Base-by-base conservation (phyloP, 495 filamentous ascomycete genomes). In the Penicillium longicatenatum region DNA sequence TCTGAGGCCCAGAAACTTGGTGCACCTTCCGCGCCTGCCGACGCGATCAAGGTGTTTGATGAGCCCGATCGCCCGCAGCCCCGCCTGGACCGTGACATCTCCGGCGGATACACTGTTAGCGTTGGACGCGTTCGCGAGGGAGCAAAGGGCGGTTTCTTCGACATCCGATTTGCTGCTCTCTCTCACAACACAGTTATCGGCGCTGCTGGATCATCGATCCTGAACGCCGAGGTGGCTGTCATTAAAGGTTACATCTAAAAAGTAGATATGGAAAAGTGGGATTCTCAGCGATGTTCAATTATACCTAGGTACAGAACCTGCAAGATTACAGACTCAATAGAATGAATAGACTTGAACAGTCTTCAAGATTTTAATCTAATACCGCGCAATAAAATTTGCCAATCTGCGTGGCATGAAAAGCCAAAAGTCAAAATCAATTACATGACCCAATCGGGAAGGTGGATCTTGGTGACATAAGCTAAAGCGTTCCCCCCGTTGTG, bases 131-230 rank as follows among this genome's bases (percentile, higher is more conserved):
- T 94, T 20, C 76, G 91, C 50, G 83, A 90, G 68, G 76, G 77
- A 33, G 87, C 89, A 55, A 78, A 86, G 59, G 87, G 85, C 60
- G 89, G 87, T 22, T 86, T 91, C 41, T 89, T 93, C 60, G 91
- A 94, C 72, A 77, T 93, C 56, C 87, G 90, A 64, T 94, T 94
- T 70, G 89, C 89, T 31, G 86, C 89, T 5, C 70, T 94, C 63
- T 91, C 86, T 52, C 91, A 94, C 70, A 96, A 94, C 69, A 93
- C 93, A 44, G 87, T 98, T 43, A 93, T 98, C 68, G 93, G 93
- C 62, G 94, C 94, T 37, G 92, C 94, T 10, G 94, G 94, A 31
- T 94, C 90, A 9, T 96, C 91, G 16, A 95, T 97, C 70, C 75
- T 98, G 55, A 97, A 97, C 70, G 91, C 92, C 12, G 94, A 97